A percentile compares a stretch with the other conserved stretches of the same genome.
Evolutionary conservation across 1,284 basidiomycete genomes (phyloP).

Genomic region (Erythrobasidium hasegawianum): DNA sequence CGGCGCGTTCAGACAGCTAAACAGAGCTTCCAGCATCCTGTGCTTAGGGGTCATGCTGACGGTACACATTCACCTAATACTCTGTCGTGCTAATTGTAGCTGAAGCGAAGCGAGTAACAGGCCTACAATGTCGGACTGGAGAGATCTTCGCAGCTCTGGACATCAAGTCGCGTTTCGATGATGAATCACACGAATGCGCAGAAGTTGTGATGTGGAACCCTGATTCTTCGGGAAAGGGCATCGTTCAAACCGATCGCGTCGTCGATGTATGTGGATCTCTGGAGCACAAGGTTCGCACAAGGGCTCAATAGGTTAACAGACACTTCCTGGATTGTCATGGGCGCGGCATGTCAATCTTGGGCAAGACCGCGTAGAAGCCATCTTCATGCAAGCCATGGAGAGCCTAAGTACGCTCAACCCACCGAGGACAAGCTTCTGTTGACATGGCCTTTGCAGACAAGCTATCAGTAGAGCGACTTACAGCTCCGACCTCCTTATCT

Average conservation of each 20-base stretch:
- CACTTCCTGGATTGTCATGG: slow-evolving; percentile 53
- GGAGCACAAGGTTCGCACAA: too few species aligned
- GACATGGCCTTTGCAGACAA: slow-evolving; percentile 47
- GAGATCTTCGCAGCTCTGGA: slow-evolving; percentile 63
- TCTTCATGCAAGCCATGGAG: slow-evolving; percentile 58
- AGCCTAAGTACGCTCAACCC: slow-evolving; percentile 38
- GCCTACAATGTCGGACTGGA: slow-evolving; percentile 44
- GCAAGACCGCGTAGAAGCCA: slow-evolving; percentile 67
- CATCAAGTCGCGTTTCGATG: slow-evolving; percentile 58
- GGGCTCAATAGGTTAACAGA: slow-evolving; percentile 21
- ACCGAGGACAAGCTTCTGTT: background rate
- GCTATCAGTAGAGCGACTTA: slow-evolving; percentile 59
- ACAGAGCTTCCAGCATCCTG: slow-evolving; percentile 23
- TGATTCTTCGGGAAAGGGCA: slow-evolving; percentile 57
- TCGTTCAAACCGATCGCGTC: slow-evolving; percentile 43
- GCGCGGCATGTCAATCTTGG: slow-evolving; percentile 65
- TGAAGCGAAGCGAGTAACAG: too few species aligned
- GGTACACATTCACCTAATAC: slow-evolving; percentile 32
- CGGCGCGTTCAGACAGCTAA: too few species aligned
- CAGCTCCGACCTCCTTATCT: slow-evolving; percentile 58
- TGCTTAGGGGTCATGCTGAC: slow-evolving; percentile 43
- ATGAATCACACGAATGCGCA: slow-evolving; percentile 56
- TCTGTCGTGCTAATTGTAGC: too few species aligned
- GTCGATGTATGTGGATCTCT: too few species aligned
- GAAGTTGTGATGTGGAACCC: slow-evolving; percentile 69